Conservation (phyloP, 768 basidiomycete genomes). For the Lanmaoa pseudosensibilis region DNA sequence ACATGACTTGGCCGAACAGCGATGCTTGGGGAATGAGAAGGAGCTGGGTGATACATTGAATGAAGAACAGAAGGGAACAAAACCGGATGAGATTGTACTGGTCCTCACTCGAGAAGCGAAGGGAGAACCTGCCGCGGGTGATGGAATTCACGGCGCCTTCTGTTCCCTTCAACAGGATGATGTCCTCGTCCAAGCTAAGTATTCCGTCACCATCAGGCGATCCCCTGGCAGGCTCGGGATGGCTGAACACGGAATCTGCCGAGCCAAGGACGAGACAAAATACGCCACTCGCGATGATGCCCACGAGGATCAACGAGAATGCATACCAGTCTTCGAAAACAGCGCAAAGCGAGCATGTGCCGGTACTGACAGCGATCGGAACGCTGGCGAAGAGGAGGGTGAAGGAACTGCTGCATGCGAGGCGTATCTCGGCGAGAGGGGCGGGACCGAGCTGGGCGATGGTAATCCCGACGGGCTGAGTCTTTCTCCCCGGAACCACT, state of each 20-base stretch:
- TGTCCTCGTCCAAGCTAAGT: constrained; percentile 5
- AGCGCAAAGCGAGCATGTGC: constrained; percentile 21
- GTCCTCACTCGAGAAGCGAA: constrained; percentile 18
- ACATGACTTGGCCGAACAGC: constrained; percentile 33
- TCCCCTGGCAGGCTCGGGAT: constrained; percentile 24
- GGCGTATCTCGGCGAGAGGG: constrained; percentile 12
- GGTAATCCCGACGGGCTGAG: constrained; percentile 10
- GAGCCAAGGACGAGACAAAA: constrained; percentile 28
- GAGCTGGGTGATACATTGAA: constrained; percentile 30
- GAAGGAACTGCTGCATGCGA: neutral
- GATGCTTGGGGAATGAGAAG: constrained; percentile 32
- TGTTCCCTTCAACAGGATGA: neutral
- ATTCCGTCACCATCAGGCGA: constrained; percentile 32
- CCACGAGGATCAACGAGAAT: constrained; percentile 30
- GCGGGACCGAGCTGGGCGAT: constrained; percentile 9
- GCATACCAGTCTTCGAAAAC: constrained; percentile 27
- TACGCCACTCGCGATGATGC: constrained; percentile 32
- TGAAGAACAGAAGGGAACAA: constrained; percentile 23
- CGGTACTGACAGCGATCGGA: constrained; percentile 24
- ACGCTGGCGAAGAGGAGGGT: constrained; percentile 13
- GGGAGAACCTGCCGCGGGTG: neutral
- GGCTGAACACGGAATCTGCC: constrained; percentile 21
- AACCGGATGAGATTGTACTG: constrained; percentile 17
- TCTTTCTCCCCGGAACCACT: constrained; percentile 11
- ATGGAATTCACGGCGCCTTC: neutral